Evolutionary conservation across 2,329 filamentous ascomycete genomes (phyloP), one percentile per base, ranked within the genome.

Genomic region (Aspergillus candidus): DNA sequence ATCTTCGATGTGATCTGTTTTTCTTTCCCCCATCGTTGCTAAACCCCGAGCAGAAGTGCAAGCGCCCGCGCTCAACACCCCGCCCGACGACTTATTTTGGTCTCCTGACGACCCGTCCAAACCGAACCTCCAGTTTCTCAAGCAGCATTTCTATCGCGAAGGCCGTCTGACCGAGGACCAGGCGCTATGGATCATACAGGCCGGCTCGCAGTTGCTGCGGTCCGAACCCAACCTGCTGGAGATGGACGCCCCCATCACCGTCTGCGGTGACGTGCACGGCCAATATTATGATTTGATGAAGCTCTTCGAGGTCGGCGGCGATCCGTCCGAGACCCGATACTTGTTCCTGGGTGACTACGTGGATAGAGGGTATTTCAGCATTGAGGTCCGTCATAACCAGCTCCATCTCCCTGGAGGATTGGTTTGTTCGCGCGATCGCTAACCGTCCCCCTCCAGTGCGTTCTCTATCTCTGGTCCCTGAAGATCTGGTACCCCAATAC

Each of bases 251-350:
- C 93, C 93, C 49, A 98, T 98, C 64, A 98, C 93, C 8, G 93
- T 98, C 40, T 98, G 93, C 62, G 93, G 93, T 65, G 93, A 98
- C 63, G 90, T 98, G 43, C 93, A 98, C 70, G 93, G 93, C 56
- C 93, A 98, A 72, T 98, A 97, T 74, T 98, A 95, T 69, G 93
- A 98, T 69, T 72, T 98, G 64, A 98, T 98, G 93, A 98, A 98
- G 76, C 78, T 98, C 30, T 98, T 98, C 62, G 93, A 98, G 70
- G 93, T 98, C 40, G 93, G 93, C 55, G 93, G 93, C 53, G 93
- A 98, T 68, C 93, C 93, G 33, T 82, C 91, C 42, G 93, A 98
- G 72, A 98, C 93, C 27, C 77, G 93, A 62, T 98, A 98, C 70
- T 80, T 98, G 48, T 98, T 98, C 72, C 75, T 98, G 53, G 93